Evolutionary conservation across 176 grass and related monocot species (phyloP).

Genomic region (Elaeis guineensis): DNA sequence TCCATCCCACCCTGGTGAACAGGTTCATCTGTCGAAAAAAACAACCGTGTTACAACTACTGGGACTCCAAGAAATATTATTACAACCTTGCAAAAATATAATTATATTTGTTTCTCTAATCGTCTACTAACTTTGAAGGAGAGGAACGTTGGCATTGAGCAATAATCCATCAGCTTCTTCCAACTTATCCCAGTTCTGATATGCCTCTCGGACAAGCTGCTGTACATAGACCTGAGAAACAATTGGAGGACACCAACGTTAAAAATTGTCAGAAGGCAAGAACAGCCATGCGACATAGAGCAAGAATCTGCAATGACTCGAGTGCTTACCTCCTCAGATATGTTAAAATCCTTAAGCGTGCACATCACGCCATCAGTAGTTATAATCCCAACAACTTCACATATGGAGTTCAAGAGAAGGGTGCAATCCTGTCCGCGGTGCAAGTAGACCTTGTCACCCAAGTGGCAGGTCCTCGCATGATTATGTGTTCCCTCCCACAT

Average conservation of each 20-base stretch:
- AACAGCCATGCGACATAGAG: background rate
- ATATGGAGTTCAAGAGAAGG: conserved; percentile 49
- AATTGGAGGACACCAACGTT: background rate
- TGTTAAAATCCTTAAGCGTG: conserved; percentile 22
- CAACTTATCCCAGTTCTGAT: conserved; percentile 29
- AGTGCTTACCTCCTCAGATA: conserved; percentile 12
- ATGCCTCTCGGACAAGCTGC: conserved; percentile 29
- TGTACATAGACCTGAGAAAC: conserved; percentile 26
- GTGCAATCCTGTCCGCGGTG: conserved; percentile 2
- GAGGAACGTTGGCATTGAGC: conserved; percentile 18
- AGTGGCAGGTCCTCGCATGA: conserved; percentile 46
- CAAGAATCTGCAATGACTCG: too few relatives aligned
- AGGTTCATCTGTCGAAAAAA: conserved; percentile 27
- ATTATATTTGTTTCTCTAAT: background rate
- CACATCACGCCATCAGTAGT: background rate
- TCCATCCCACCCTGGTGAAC: background rate
- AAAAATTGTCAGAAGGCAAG: conserved; percentile 1
- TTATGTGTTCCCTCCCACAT: conserved; percentile 55
- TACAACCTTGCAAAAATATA: too few relatives aligned
- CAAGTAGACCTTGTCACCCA: conserved; percentile 45
- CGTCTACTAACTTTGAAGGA: conserved; percentile 42
- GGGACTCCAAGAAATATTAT: too few relatives aligned
- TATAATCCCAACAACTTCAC: conserved; percentile 20
- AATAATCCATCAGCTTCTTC: conserved; percentile 25
- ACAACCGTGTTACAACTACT: background rate